These are phyloP conservation scores for Trichosporon sp. DNA, from an alignment of 1,284 basidiomycete genomes.

Conservation along the genomic window DNA sequence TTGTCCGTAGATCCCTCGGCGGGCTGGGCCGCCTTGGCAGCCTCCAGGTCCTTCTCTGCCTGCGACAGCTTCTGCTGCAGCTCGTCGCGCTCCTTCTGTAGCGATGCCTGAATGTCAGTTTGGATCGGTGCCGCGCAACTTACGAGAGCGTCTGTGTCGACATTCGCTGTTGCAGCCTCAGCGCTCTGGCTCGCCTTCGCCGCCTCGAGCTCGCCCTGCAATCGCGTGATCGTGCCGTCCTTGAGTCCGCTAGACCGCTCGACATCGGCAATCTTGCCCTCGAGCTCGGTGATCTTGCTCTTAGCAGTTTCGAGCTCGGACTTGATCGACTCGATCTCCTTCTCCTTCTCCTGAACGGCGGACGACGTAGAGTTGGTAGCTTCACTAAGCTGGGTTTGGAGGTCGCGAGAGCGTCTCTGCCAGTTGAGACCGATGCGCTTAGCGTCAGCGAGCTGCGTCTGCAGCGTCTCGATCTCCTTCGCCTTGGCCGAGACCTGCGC, in stretches of 20 bases:
- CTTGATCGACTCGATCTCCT: constrained; percentile 21
- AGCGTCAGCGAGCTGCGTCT: constrained; percentile 23
- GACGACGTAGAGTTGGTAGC: not conserved
- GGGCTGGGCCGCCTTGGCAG: constrained; percentile 25
- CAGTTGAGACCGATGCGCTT: constrained; percentile 37
- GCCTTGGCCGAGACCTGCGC: constrained; percentile 25
- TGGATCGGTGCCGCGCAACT: not conserved
- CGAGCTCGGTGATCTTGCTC: constrained; percentile 27
- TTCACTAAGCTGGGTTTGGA: constrained; percentile 6
- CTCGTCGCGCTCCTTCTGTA: constrained; percentile 30
- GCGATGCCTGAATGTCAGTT: constrained; percentile 10
- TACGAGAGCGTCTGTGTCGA: constrained; percentile 21
- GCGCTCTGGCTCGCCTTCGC: constrained; percentile 15
- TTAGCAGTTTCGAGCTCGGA: constrained; percentile 26
- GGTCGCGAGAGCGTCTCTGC: constrained; percentile 28
- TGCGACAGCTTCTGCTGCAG: constrained; percentile 32
- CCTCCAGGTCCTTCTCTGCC: constrained; percentile 36
- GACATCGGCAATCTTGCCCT: constrained; percentile 29
- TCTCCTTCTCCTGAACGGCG: constrained; percentile 24
- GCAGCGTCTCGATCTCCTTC: constrained; percentile 25
- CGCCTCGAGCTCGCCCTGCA: constrained; percentile 30
- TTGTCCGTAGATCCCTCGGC: not conserved
- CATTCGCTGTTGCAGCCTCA: not conserved
- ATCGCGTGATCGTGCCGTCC: constrained; percentile 29
- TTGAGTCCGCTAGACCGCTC: constrained; percentile 22